These are phyloP conservation scores for Dichotomocladium elegans DNA, from an alignment of 371 early-diverging fungal species.

Conservation along the genomic window DNA sequence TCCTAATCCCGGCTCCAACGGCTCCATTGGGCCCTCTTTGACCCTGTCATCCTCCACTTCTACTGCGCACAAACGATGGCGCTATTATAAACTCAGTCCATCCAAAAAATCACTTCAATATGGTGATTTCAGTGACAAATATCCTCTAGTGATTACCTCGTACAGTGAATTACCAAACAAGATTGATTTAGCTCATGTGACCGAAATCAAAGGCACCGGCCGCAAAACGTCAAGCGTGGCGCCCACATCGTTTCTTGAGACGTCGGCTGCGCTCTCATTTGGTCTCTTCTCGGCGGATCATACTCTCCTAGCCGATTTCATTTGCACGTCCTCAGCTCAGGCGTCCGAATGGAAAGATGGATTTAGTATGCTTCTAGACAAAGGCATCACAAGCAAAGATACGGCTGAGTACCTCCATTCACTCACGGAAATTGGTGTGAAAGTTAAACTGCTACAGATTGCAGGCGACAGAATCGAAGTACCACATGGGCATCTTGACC, in stretches of 20 bases:
- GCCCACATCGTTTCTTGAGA: background rate
- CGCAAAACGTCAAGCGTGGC: conserved; percentile 14
- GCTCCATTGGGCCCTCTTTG: no score
- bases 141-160: conserved; percentile 19
- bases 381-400: conserved; percentile 60
- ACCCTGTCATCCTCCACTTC: no score
- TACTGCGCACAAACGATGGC: conserved; percentile 32
- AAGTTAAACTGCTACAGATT: conserved; percentile 64
- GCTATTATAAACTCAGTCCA: conserved; percentile 64
- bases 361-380: conserved; percentile 68
- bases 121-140: conserved; percentile 63
- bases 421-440: conserved; percentile 68
- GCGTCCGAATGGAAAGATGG: conserved; percentile 82
- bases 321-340: conserved; percentile 46
- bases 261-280: conserved; percentile 19
- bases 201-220: conserved; percentile 49
- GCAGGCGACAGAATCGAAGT: conserved; percentile 63
- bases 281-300: conserved; percentile 47
- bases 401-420: conserved; percentile 61
- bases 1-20: no score
- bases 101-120: conserved; percentile 61
- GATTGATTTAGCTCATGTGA: conserved; percentile 54
- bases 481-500: conserved; percentile 43
- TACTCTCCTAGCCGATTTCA: conserved; percentile 54
- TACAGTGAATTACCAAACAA: conserved; percentile 34